Evolutionary conservation across 176 grass and related monocot species (phyloP).

Genomic region (Oropetium thomaeum): DNA sequence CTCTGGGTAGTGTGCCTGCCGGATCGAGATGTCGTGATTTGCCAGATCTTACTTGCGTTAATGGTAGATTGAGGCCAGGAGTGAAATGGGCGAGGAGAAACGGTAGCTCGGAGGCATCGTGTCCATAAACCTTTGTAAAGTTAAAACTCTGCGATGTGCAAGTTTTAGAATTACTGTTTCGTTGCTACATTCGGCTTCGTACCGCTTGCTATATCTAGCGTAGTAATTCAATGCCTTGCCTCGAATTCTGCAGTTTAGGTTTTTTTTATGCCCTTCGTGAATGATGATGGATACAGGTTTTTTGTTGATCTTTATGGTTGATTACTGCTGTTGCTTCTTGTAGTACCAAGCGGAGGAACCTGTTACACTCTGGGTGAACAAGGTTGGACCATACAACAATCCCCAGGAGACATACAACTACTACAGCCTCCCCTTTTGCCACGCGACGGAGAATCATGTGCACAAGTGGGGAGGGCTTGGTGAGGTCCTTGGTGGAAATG

Average conservation of each 20-base stretch:
- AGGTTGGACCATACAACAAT: constrained; percentile 94
- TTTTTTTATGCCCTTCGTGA: not conserved
- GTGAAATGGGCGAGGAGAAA: not conserved
- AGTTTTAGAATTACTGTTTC: not conserved
- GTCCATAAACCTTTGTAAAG: not conserved
- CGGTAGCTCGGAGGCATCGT: not conserved
- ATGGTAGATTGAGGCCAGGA: not conserved
- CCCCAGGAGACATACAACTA: constrained; percentile 97
- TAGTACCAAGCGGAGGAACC: constrained; percentile 73
- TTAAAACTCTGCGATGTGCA: not conserved
- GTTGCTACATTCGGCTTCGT: not conserved
- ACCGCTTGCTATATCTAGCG: not conserved
- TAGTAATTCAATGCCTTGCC: not conserved
- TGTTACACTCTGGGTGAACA: constrained; percentile 93
- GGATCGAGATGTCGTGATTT: not conserved
- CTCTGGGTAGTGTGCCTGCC: constrained; percentile 7
- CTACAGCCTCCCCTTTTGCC: constrained; percentile 92
- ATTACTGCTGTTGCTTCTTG: not conserved
- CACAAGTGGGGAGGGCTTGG: constrained; percentile 94
- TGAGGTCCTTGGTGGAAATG: constrained; percentile 87
- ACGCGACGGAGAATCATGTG: constrained; percentile 60
- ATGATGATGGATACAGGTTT: not conserved
- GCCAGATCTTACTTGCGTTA: constrained; percentile 19
- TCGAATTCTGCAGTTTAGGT: not conserved
- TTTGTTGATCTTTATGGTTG: not conserved